Conservation (phyloP, 1,284 basidiomycete genomes). For the Ganoderma multipileum region DNA sequence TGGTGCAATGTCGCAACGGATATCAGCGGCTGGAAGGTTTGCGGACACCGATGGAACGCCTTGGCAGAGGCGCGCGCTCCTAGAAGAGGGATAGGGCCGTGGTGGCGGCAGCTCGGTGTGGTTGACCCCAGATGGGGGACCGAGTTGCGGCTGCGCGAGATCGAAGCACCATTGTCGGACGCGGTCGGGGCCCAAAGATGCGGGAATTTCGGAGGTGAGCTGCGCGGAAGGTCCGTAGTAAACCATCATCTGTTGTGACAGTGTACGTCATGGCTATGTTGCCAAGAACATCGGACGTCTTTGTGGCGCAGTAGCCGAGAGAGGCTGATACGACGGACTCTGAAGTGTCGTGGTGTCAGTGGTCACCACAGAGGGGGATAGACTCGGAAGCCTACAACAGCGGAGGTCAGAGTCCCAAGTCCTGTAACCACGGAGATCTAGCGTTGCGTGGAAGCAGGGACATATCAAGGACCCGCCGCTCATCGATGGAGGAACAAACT, state of each 20-base stretch:
- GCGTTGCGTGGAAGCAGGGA: neutral
- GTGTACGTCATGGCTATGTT: constrained; percentile 8
- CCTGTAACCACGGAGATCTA: constrained; percentile 1
- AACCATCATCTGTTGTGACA: constrained; percentile 2
- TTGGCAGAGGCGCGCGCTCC: neutral
- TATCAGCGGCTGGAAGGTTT: constrained; percentile 5
- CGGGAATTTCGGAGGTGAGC: constrained; percentile 6
- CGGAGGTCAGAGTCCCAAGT: constrained; percentile 2
- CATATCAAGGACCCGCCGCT: neutral
- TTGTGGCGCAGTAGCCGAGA: neutral
- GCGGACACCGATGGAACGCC: neutral
- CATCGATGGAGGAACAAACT: neutral
- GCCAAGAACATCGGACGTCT: constrained; percentile 2
- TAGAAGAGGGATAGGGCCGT: neutral
- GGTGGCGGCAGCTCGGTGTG: neutral
- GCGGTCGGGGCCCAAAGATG: neutral
- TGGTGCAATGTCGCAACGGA: neutral
- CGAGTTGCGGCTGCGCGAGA: neutral
- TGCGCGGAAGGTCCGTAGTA: neutral
- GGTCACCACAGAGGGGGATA: neutral
- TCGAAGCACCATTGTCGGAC: neutral
- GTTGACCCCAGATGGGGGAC: neutral
- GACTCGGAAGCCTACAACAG: constrained; percentile 1
- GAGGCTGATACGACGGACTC: too few relatives aligned
- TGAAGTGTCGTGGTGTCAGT: neutral